phyloP scores from a whole-genome alignment of 805 yeast species.

The Lachancea lanzarotensis region DNA sequence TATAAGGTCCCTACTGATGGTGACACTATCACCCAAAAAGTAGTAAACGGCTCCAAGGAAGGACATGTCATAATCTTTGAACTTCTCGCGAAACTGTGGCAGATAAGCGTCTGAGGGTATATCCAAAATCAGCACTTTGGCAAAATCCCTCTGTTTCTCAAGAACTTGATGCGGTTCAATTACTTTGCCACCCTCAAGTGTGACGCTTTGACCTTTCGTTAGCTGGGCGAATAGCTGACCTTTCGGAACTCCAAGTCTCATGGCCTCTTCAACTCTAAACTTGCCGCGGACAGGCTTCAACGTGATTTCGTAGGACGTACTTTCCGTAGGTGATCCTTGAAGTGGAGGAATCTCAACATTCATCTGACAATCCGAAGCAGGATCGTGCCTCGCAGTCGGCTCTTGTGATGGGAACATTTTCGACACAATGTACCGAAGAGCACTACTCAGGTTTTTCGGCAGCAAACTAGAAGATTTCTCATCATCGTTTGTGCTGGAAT shows the following conservation, averaged over 20 bases:
- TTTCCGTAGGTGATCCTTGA: constrained; percentile 17
- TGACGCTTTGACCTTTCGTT: constrained; percentile 52
- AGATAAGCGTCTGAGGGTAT: constrained; percentile 53
- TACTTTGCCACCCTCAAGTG: constrained; percentile 49
- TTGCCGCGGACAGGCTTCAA: constrained; percentile 69
- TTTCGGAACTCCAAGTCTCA: constrained; percentile 58
- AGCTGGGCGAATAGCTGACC: constrained; percentile 55
- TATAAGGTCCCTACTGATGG: constrained; percentile 38
- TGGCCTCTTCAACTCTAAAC: constrained; percentile 62
- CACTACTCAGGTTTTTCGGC: constrained; percentile 10
- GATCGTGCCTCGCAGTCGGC: constrained; percentile 32
- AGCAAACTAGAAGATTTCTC: neutral
- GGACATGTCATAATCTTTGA: constrained; percentile 21
- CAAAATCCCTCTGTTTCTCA: constrained; percentile 51
- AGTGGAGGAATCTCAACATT: constrained; percentile 33
- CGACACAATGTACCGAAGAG: constrained; percentile 32
- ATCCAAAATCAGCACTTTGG: constrained; percentile 63
- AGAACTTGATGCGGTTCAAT: constrained; percentile 68
- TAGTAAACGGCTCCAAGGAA: constrained; percentile 58
- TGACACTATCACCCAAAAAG: constrained; percentile 59
- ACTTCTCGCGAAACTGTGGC: constrained; percentile 27
- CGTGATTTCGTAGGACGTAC: constrained; percentile 64
- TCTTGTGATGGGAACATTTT: constrained; percentile 55
- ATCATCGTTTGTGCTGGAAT: neutral
- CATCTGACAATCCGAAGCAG: constrained; percentile 32